Percentiles rank a stretch among this genome's conserved stretches.
Conservation (phyloP, 2,329 filamentous ascomycete genomes). For the Penicillium fuscoglaucum region DNA sequence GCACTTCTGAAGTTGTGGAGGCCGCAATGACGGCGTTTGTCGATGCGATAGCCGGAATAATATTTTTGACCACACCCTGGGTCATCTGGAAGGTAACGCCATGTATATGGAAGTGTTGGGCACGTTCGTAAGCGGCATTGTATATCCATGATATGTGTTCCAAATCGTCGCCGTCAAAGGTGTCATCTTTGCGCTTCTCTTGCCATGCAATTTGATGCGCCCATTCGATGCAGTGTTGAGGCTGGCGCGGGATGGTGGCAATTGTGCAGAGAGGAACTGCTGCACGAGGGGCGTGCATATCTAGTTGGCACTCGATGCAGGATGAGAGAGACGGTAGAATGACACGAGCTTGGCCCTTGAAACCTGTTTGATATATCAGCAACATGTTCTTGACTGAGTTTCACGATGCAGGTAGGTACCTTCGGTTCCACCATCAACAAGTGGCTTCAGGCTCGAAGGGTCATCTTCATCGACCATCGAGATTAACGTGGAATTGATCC, state of each 20-base stretch:
- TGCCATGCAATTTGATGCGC: conserved; percentile 98
- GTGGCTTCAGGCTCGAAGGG: conserved; percentile 82
- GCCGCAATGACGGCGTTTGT: conserved; percentile 97
- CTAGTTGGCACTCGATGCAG: conserved; percentile 96
- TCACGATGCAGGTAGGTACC: conserved; percentile 46
- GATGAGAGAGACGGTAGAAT: conserved; percentile 89
- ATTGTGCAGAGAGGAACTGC: conserved; percentile 95
- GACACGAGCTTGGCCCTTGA: conserved; percentile 94
- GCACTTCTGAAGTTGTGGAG: conserved; percentile 92
- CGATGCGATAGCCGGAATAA: conserved; percentile 96
- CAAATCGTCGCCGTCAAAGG: conserved; percentile 91
- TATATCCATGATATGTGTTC: conserved; percentile 98
- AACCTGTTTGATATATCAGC: conserved; percentile 55
- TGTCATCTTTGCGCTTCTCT: conserved; percentile 75
- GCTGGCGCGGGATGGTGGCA: conserved; percentile 92
- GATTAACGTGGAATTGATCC: conserved; percentile 95
- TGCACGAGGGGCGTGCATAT: conserved; percentile 97
- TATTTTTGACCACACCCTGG: conserved; percentile 98
- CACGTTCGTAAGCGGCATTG: conserved; percentile 76
- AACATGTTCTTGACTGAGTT: not conserved
- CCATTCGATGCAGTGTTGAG: conserved; percentile 98
- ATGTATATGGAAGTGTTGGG: conserved; percentile 82
- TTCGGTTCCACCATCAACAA: conserved; percentile 96
- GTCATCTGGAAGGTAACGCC: conserved; percentile 95
- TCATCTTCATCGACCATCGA: conserved; percentile 84